Base-by-base conservation (phyloP, 2,329 filamentous ascomycete species). In the Colletotrichum cereale region DNA sequence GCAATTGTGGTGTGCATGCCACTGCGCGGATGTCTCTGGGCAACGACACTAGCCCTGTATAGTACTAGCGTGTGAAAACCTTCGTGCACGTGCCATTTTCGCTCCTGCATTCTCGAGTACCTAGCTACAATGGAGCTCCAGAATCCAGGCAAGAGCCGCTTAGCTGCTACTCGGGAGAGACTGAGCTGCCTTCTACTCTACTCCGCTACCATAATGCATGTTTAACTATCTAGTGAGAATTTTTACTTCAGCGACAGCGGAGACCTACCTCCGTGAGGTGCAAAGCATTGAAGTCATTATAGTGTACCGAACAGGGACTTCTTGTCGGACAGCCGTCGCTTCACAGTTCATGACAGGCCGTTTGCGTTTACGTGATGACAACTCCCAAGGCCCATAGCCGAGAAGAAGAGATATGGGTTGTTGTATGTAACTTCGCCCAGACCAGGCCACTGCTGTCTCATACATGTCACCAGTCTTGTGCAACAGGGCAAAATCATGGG, bases 1-100 rank as follows among this genome's bases (percentile, higher is more conserved):
- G 48, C 68, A 62, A 38, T n/a, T 50, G 60, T 62, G 44, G 52
- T 67, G 64, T 61, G 63, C 71, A 64, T 29, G 53, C 52, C 31
- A 62, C 40, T 55, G 42, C 61, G 62, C 29, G 21, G 55, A 8
- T 34, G 44, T 62, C 40, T 69, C 62, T 62, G 56, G 38, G 69
- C 36, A 69, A 56, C 50, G 16, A 31, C 64, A 67, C 67, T 74
- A 67, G 52, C 40, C 62, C 48, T 1, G 16, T 26, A 12, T 29
- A 53, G 63, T 31, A 18, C 52, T 66, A 62, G 66, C 58, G 64
- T 34, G 3, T 29, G 3, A 60, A 56, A 58, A 16, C 69, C 16
- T 21, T 2, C 2, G 57, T 26, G 66, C 66, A 64, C 69, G 69
- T 64, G 66, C 65, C 68, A 26, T 26, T 5, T 66, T 44, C 38